phyloP scores from a whole-genome alignment of 2,329 filamentous ascomycete genomes.

The Beauveria asiatica region DNA sequence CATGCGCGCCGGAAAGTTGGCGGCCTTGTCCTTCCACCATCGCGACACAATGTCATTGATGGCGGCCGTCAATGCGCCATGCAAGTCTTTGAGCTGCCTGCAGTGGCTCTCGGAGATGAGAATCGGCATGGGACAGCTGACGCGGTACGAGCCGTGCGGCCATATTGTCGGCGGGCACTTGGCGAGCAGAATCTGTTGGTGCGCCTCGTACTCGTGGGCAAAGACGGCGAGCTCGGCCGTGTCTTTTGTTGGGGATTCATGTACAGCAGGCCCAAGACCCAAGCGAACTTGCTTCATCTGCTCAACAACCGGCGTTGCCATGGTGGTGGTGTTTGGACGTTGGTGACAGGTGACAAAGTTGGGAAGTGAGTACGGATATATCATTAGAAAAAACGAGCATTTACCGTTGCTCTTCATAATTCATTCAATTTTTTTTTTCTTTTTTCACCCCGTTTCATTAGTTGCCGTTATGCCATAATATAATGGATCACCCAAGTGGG shows the following conservation, averaged over 20 bases:
- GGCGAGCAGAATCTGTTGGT: constrained; percentile 15
- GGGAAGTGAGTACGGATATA: too few relatives aligned
- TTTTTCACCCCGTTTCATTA: too few relatives aligned
- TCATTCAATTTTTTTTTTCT: too few relatives aligned
- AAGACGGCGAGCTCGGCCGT: not conserved
- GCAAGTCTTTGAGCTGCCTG: constrained; percentile 21
- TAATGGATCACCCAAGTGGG: too few relatives aligned
- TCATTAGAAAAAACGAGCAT: too few relatives aligned
- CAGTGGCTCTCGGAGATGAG: constrained; percentile 24
- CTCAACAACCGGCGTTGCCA: not conserved
- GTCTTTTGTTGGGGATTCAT: not conserved
- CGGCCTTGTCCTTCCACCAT: constrained; percentile 29
- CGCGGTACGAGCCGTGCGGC: constrained; percentile 20
- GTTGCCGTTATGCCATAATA: too few relatives aligned
- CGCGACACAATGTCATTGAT: constrained; percentile 28
- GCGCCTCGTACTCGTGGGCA: constrained; percentile 14
- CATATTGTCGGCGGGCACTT: constrained; percentile 21
- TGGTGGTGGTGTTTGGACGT: not conserved
- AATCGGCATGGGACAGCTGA: constrained; percentile 25
- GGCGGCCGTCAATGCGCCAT: constrained; percentile 23
- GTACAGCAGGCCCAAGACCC: not conserved
- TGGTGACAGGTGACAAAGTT: too few relatives aligned
- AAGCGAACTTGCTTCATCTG: not conserved
- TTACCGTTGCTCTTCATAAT: too few relatives aligned
- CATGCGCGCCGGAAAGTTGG: constrained; percentile 25